Evolutionary conservation across 1,284 basidiomycete genomes (phyloP).

Genomic region (Naganishia sp.): DNA sequence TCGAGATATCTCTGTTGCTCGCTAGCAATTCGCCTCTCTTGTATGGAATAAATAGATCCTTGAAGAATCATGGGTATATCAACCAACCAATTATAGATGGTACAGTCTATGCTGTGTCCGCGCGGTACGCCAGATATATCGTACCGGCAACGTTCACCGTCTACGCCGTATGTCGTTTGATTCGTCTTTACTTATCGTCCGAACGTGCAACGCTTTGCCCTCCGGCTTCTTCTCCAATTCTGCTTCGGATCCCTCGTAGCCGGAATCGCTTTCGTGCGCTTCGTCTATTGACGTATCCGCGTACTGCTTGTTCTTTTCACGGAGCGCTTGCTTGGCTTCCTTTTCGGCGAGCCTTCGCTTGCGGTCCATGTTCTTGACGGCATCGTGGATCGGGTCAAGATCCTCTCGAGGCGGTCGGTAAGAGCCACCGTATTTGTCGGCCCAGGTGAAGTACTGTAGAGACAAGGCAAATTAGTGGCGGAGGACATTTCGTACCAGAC

Average conservation of each 20-base stretch:
- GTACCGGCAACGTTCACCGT: slow-evolving; percentile 5
- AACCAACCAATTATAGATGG: slow-evolving; percentile 17
- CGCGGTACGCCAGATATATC: not conserved
- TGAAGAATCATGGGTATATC: slow-evolving; percentile 27
- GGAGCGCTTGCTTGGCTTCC: slow-evolving; percentile 21
- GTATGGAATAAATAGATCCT: not conserved
- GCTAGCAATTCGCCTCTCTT: not conserved
- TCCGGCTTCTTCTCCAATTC: slow-evolving; percentile 23
- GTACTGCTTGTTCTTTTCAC: slow-evolving; percentile 16
- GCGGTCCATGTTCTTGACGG: slow-evolving; percentile 51
- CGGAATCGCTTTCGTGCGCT: slow-evolving; percentile 31
- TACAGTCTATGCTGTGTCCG: slow-evolving; percentile 1
- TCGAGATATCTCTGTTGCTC: not conserved
- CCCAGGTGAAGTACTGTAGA: slow-evolving; percentile 86
- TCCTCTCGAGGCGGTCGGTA: slow-evolving; percentile 82
- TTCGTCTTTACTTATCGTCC: slow-evolving; percentile 19
- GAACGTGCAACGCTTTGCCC: slow-evolving; percentile 10
- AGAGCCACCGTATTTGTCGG: slow-evolving; percentile 78
- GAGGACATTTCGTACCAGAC: not conserved
- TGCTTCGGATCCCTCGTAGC: slow-evolving; percentile 34
- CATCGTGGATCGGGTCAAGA: slow-evolving; percentile 81
- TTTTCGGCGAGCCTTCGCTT: slow-evolving; percentile 39
- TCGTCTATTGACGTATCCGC: slow-evolving; percentile 9
- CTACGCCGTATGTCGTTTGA: slow-evolving; percentile 14
- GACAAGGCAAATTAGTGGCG: slow-evolving; percentile 17